Conservation (phyloP, 257 asterid genomes). For the Ocimum tenuiflorum region DNA sequence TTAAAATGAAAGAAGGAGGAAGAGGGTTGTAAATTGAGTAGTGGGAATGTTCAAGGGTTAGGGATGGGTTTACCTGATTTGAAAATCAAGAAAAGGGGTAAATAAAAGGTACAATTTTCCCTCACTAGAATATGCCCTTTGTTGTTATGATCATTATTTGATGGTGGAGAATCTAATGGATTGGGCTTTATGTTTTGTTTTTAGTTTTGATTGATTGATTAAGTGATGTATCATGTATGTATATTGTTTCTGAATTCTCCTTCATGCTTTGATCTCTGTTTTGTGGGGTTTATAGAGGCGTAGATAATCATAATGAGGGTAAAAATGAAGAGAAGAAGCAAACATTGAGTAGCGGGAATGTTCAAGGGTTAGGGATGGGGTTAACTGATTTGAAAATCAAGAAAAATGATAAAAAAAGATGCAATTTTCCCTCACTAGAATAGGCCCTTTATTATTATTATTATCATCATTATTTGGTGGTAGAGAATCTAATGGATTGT, state of each 20-base stretch:
- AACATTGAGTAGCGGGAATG: too few species aligned
- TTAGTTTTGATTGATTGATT: not conserved
- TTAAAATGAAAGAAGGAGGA: too few species aligned
- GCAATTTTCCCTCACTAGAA: not conserved
- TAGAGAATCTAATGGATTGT: not conserved
- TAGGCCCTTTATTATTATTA: not conserved
- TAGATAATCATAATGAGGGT: conserved; percentile 16
- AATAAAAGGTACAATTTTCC: conserved; percentile 49
- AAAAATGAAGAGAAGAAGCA: too few species aligned
- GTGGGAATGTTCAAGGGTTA: too few species aligned
- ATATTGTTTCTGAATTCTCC: not conserved
- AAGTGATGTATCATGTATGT: not conserved
- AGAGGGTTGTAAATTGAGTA: too few species aligned
- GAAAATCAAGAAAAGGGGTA: too few species aligned
- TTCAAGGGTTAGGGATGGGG: too few species aligned
- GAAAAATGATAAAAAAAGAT: too few species aligned
- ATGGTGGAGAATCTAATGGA: not conserved
- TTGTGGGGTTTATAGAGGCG: conserved; percentile 36
- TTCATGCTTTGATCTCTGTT: too few species aligned
- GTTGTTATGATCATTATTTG: not conserved
- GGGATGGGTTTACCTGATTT: too few species aligned
- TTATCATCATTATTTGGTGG: not conserved
- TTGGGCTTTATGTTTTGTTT: not conserved
- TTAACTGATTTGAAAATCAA: too few species aligned
- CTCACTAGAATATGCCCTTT: not conserved